Conservation (phyloP, 108 stramenopile genomes). For the Nitzschia sp. region DNA sequence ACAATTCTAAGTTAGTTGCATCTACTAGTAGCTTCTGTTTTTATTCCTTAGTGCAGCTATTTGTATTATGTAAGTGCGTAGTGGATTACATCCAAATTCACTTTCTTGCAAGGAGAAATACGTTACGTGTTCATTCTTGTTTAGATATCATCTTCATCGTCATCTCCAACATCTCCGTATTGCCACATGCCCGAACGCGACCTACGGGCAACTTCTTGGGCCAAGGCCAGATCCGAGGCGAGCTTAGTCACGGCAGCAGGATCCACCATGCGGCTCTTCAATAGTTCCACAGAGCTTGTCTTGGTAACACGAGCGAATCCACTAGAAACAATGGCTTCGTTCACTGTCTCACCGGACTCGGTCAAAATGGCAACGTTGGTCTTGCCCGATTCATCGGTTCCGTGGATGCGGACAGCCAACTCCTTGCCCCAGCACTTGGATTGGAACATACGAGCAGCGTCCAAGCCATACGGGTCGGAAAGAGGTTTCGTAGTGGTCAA, state of each 20-base stretch:
- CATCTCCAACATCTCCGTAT: constrained; percentile 89
- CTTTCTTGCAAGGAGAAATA: no score
- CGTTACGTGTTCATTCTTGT: no score
- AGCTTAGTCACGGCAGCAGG: constrained; percentile 54
- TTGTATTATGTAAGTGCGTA: no score
- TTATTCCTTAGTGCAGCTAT: no score
- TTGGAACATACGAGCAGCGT: constrained; percentile 80
- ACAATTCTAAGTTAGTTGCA: no score
- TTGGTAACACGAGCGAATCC: constrained; percentile 78
- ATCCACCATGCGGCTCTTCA: constrained; percentile 57
- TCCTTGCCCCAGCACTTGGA: constrained; percentile 81
- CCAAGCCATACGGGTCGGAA: constrained; percentile 80
- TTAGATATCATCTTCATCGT: constrained; percentile 70
- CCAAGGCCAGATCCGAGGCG: constrained; percentile 56
- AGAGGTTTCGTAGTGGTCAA: constrained; percentile 65
- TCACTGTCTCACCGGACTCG: constrained; percentile 57
- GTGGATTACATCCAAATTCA: no score
- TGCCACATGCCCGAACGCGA: constrained; percentile 86
- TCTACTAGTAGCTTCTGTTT: no score
- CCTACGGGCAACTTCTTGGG: constrained; percentile 72
- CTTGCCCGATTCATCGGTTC: constrained; percentile 64
- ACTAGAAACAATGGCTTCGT: constrained; percentile 64
- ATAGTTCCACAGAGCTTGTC: constrained; percentile 42
- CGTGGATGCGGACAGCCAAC: constrained; percentile 58
- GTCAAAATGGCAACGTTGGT: constrained; percentile 57